Base-by-base conservation (phyloP, 257 asterid species). In the Anisodus acutangulus region DNA sequence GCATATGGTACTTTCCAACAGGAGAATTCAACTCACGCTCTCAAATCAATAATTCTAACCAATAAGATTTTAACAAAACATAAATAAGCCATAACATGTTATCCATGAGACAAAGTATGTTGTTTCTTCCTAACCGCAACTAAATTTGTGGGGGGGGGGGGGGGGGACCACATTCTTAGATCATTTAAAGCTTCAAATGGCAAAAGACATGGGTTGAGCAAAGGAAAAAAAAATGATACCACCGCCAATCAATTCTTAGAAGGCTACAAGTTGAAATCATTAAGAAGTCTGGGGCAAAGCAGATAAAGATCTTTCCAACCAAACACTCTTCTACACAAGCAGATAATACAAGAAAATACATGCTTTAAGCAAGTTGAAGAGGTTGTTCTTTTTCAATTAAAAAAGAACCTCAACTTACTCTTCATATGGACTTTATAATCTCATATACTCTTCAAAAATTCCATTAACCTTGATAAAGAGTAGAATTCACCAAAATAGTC, bases 1-100 rank as follows among this genome's bases (percentile, higher is more conserved):
- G 45, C 62, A 49, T 49, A 53, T 78, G 15, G 49, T 53, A 53
- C 82, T 53, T 26, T 7, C 64, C 13, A 53, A 22, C 22, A 4
- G 47, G 47, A 76, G 7, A 43, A 53, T 78, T 12, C 64, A 78
- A 31, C 64, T 9, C 64, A 53, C 64, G 15, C 47, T 53, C 13
- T 26, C 8, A 51, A 22, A 74, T 74, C 43, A 51, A 74, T 74
- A 45, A 74, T 74, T 74, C 81, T 74, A 74, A 26, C 19, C 8
- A 49, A 26, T 10, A n/a, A 72, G 59, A 19, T 10, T n/a, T 19
- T 47, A 45, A 47, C 79, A 71, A 71, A 71, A 45, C 26, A 72
- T 19, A 72, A 74, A 74, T 26, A 74, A 22, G 81, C 43, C 19
- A 74, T 22, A 74, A 26, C 19, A 12, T 49, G 81, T 49, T 49